phyloP scores from a whole-genome alignment of 345 rosid genomes.

The Excoecaria agallocha region DNA sequence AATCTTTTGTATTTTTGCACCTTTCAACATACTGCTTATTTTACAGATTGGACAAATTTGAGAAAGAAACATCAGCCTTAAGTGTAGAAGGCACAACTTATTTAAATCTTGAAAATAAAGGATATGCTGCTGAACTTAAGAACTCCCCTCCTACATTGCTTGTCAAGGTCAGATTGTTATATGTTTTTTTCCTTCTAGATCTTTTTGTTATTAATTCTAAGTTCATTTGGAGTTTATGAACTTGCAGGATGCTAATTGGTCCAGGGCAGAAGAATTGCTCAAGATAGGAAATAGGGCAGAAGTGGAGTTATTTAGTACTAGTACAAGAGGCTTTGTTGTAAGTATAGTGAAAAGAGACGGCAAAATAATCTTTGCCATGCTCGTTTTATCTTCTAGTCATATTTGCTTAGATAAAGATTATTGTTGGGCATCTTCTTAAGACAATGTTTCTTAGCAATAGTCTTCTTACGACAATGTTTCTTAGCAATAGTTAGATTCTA shows the following conservation, averaged over 20 bases:
- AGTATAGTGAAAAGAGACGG: conserved; percentile 27
- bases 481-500: background rate
- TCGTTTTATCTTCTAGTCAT: background rate
- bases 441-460: too few species aligned
- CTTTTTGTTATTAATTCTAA: conserved; percentile 4
- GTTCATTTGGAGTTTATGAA: conserved; percentile 17
- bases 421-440: background rate
- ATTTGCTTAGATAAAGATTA: background rate
- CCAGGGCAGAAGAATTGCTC: conserved; percentile 58
- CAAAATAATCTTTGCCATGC: background rate
- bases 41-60: conserved; percentile 56
- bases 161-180: conserved; percentile 47
- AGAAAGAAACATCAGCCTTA: conserved; percentile 32
- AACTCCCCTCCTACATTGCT: conserved; percentile 43
- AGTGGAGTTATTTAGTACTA: conserved; percentile 78
- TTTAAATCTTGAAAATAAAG: conserved; percentile 28
- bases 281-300: conserved; percentile 54
- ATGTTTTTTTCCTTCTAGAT: background rate
- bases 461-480: too few species aligned
- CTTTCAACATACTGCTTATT: conserved; percentile 31
- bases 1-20: background rate
- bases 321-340: conserved; percentile 82
- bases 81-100: conserved; percentile 24
- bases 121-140: conserved; percentile 34
- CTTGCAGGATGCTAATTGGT: conserved; percentile 77